Evolutionary conservation across 257 asterid species (phyloP).

Genomic region (Plantago elongata): DNA sequence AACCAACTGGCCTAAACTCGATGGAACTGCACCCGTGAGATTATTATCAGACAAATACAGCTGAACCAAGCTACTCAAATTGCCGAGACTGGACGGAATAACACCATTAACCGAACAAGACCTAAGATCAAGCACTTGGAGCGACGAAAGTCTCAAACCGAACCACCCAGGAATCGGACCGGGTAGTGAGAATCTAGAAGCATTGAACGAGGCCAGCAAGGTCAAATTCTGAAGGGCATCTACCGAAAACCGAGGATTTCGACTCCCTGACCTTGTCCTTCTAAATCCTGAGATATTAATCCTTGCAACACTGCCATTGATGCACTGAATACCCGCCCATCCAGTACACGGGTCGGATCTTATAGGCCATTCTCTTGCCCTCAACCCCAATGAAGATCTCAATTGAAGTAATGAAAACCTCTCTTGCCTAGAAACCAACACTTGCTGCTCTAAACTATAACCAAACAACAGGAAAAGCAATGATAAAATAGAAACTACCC

Average conservation of each 20-base stretch:
- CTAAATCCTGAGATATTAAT: conserved; percentile 80
- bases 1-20: conserved; percentile 54
- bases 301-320: conserved; percentile 54
- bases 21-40: conserved; percentile 60
- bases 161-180: conserved; percentile 80
- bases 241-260: conserved; percentile 71
- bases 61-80: conserved; percentile 58
- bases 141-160: conserved; percentile 46
- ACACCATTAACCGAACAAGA: conserved; percentile 56
- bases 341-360: conserved; percentile 67
- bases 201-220: conserved; percentile 55
- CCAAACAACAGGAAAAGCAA: conserved; percentile 26
- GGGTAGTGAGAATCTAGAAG: conserved; percentile 64
- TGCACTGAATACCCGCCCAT: conserved; percentile 74
- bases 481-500: conserved; percentile 18
- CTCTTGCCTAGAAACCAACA: conserved; percentile 42
- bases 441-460: conserved; percentile 42
- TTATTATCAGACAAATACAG: conserved; percentile 57
- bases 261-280: conserved; percentile 66
- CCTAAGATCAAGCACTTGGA: conserved; percentile 86
- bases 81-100: conserved; percentile 64
- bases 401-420: conserved; percentile 64
- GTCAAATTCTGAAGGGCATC: conserved; percentile 76
- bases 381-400: conserved; percentile 93
- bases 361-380: conserved; percentile 83